Evolutionary conservation across 768 basidiomycete species (phyloP), one percentile per base, ranked within the genome.

Genomic region (Cyclocybe cylindracea): DNA sequence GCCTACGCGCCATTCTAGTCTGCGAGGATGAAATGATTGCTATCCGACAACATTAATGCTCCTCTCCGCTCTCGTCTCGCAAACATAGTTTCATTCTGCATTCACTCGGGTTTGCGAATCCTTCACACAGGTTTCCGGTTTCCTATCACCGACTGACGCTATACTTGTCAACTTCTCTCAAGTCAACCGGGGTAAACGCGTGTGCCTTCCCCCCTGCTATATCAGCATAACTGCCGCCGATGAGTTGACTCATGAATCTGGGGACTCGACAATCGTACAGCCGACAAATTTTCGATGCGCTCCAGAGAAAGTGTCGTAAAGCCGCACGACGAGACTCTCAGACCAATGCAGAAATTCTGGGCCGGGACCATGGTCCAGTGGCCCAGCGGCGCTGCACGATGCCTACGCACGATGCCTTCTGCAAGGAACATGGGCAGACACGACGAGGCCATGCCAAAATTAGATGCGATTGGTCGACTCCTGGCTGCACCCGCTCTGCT

Each of bases 341-440:
- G 32, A 47, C 54, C 37, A 53, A 54, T 53, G 39, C 52, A 60
- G 52, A 46, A 56, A 52, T 39, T 50, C 32, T 33, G 59, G 49
- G 43, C 55, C 59, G 53, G 44, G 41, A 19, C 45, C 43, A 14
- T 44, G 55, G 55, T 36, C 43, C 57, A 37, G 24, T 33, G 40
- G 44, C 51, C 51, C 44, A 50, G 50, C 44, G 39, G 47, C 48
- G 37, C 48, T 46, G 45, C 51, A 41, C 38, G 44, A 44, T 39
- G 44, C 41, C 39, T 35, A 37, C 33, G 16, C 31, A 49, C 53
- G 46, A 10, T 45, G 50, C 40, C 51, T 18, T 45, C 51, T 50
- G 48, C 46, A 46, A 43, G 51, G 45, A 47, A 37, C 53, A 51
- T 16, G 14, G 32, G 43, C 41, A 45, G 36, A 57, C 53, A 53